Evolutionary conservation across 73 alveolate species (phyloP).

Genomic region (Tetrahymena thermophila): DNA sequence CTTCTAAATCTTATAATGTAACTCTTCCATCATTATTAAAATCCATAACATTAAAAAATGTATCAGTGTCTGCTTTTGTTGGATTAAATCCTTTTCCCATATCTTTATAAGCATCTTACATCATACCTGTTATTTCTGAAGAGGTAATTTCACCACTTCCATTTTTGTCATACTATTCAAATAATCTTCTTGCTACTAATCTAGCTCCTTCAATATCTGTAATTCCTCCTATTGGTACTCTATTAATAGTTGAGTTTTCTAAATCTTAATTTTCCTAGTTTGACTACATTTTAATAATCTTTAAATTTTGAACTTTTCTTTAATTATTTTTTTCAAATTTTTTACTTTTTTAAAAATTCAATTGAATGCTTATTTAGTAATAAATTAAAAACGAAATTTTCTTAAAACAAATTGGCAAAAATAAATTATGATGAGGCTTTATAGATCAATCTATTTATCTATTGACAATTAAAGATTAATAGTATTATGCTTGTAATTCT

Average conservation of each 20-base stretch:
- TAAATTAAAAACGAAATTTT: neutral
- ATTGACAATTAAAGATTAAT: too few species aligned
- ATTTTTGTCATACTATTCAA: constrained; percentile 36
- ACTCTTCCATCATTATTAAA: constrained; percentile 41
- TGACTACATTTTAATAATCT: neutral
- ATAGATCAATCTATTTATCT: too few species aligned
- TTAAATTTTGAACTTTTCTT: too few species aligned
- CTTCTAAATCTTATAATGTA: constrained; percentile 34
- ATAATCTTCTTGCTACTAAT: constrained; percentile 32
- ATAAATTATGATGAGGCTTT: too few species aligned
- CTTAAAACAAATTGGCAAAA: neutral
- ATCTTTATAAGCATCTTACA: constrained; percentile 42
- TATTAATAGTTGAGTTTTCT: neutral
- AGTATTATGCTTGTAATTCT: too few species aligned
- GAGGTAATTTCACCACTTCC: constrained; percentile 28
- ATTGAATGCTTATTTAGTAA: neutral
- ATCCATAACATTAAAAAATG: constrained; percentile 24
- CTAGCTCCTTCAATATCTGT: constrained; percentile 30
- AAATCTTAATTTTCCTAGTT: neutral
- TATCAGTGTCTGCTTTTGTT: constrained; percentile 35
- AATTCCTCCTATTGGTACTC: constrained; percentile 45
- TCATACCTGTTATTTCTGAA: constrained; percentile 40
- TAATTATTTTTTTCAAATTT: neutral
- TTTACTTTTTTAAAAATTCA: neutral
- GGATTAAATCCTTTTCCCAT: constrained; percentile 48